Base-by-base conservation (phyloP, 1,284 basidiomycete genomes). In the Irpex lacteus region DNA sequence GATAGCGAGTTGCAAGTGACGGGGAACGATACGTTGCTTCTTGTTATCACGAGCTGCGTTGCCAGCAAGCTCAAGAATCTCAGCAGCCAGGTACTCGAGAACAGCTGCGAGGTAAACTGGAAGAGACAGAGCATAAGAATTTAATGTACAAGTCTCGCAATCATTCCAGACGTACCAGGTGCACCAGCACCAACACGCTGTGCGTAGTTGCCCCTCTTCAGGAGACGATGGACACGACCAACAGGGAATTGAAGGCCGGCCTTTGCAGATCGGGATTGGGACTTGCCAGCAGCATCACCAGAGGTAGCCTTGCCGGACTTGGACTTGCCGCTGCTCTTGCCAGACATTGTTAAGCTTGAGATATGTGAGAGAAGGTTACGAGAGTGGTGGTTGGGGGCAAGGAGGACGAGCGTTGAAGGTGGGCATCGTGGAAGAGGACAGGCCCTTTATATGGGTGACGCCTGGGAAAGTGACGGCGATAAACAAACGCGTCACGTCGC, bases 151-250 rank as follows among this genome's bases (percentile, higher is more conserved):
- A 53, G 11, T 37, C 11, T 32, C 6, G 74, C n/a, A n/a, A n/a
- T n/a, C n/a, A n/a, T n/a, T n/a, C n/a, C n/a, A n/a, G n/a, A n/a
- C 86, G 71, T 74, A 91, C 87, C 91, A 73, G 87, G 91, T 74
- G 92, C 89, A 76, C 89, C 89, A 69, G 88, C 88, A 80, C 90
- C 90, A 66, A 92, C 84, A 75, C 90, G 89, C 74, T 90, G 87
- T 55, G 90, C 90, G 77, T 94, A 94, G 85, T 94, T 94, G 70
- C 92, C 92, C 80, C 87, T 88, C 86, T 94, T 93, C 70, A 95
- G 79, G 68, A 93, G 88, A 87, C 93, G 90, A 81, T 95, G 93
- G 76, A 95, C 91, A 91, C 93, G 92, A 85, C 93, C 92, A 76
- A 95, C 93, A 65, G 92, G 92, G 87, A 94, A 90, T 78, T 92